Conservation (phyloP, 2,329 filamentous ascomycete genomes). For the Alternaria triticimaculans region DNA sequence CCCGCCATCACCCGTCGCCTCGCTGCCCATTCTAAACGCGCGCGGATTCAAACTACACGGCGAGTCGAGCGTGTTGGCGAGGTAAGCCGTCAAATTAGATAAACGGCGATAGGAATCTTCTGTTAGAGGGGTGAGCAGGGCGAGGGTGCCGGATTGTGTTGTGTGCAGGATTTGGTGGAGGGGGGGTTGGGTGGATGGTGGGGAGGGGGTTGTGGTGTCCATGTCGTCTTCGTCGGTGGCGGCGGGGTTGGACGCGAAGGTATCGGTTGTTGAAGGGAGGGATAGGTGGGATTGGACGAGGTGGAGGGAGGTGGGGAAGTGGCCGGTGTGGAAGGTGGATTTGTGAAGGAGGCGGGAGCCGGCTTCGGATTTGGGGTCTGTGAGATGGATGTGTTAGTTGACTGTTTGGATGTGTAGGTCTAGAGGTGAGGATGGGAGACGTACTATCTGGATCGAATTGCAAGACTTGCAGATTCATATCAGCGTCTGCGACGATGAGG, state of each 20-base stretch:
- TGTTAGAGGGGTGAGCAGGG: conserved; percentile 76
- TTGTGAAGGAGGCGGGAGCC: conserved; percentile 86
- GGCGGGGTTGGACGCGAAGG: conserved; percentile 42
- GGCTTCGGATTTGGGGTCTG: conserved; percentile 91
- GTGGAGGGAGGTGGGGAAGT: conserved; percentile 75
- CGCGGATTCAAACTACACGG: conserved; percentile 73
- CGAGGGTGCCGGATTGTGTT: conserved; percentile 72
- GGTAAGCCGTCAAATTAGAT: conserved; percentile 78
- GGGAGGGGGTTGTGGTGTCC: neutral
- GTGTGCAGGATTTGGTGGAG: conserved; percentile 44
- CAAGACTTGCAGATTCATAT: conserved; percentile 85
- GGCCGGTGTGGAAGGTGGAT: conserved; percentile 85
- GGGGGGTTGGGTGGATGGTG: neutral
- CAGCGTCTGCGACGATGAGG: conserved; percentile 81
- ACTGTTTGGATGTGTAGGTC: neutral
- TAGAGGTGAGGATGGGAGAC: neutral
- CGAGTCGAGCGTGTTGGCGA: conserved; percentile 74
- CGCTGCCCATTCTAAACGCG: conserved; percentile 69
- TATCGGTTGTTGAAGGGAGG: conserved; percentile 46
- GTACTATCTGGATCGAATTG: conserved; percentile 94
- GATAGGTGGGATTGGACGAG: conserved; percentile 73
- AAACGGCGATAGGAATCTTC: conserved; percentile 86
- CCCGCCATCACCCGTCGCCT: conserved; percentile 42
- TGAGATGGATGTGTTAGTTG: neutral
- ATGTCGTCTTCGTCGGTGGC: conserved; percentile 20